Percentiles rank a stretch among this genome's conserved stretches.
Conservation (phyloP, 1,284 basidiomycete genomes). For the Phellopilus nigrolimitatus region DNA sequence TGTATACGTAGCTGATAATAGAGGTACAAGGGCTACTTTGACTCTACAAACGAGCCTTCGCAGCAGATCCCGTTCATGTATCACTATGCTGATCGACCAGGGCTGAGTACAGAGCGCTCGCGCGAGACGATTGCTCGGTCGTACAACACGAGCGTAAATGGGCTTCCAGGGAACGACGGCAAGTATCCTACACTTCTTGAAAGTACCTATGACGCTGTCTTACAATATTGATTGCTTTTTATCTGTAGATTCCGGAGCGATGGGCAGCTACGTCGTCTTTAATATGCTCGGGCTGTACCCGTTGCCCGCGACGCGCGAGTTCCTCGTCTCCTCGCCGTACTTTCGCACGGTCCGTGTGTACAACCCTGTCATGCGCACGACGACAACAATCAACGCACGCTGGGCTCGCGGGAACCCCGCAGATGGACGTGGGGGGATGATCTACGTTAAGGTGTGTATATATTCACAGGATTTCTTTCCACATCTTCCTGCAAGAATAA, state of each 20-base stretch:
- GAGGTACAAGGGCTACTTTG: constrained; percentile 42
- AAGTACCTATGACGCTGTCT: constrained; percentile 12
- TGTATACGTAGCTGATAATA: background rate
- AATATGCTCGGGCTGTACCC: constrained; percentile 58
- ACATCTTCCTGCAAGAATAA: too few relatives aligned
- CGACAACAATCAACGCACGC: constrained; percentile 47
- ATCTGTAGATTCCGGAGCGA: constrained; percentile 43
- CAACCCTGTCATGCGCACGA: constrained; percentile 51
- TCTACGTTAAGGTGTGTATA: constrained; percentile 51
- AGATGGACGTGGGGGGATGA: constrained; percentile 43
- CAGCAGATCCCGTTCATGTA: constrained; percentile 63
- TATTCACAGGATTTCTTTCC: too few relatives aligned
- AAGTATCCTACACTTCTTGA: constrained; percentile 19
- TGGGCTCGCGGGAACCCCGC: constrained; percentile 50
- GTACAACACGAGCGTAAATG: constrained; percentile 50
- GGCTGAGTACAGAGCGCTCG: constrained; percentile 48
- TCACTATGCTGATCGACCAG: constrained; percentile 55
- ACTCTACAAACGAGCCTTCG: constrained; percentile 55
- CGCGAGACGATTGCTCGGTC: constrained; percentile 47
- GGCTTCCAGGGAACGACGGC: constrained; percentile 61
- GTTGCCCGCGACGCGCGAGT: constrained; percentile 54
- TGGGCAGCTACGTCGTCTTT: constrained; percentile 63
- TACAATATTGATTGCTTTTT: constrained; percentile 20
- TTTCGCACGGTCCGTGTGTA: constrained; percentile 54
- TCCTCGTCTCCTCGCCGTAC: constrained; percentile 56